Base-by-base conservation (phyloP, 768 basidiomycete genomes). In the Termitomyces sp. region DNA sequence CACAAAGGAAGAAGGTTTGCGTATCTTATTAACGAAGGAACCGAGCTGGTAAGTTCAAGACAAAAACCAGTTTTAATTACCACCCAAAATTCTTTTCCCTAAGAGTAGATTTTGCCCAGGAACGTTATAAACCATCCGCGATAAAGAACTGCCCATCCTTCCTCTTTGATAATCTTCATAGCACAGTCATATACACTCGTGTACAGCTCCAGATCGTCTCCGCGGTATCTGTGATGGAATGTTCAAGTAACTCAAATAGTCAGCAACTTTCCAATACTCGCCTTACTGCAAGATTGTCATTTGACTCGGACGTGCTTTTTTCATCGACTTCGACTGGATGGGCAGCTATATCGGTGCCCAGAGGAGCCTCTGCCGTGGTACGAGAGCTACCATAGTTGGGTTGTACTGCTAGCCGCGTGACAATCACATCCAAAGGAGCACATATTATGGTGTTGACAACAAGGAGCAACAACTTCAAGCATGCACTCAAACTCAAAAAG, bases 41-140 rank as follows among this genome's bases (percentile, higher is more conserved):
- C 33, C 15, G 9, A n/a, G 30, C 20, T 27, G 12, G 12, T 2
- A 16, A 22, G 33, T 50, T 15, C n/a, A 20, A 15, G 20, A 20
- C 20, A 22, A 6, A 45, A 1, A n/a, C n/a, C n/a, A n/a, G n/a
- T n/a, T 30, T 27, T 47, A 16, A 27, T 16, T 3, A 18, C 18
- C 13, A 7, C 6, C 20, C 4, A 12, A 50, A 22, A 20, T 7
- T 33, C 3, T 20, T 31, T 31, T 31, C 27, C n/a, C 31, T 24
- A 55, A n/a, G 54, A 33, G 54, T 30, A 55, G 2, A 58, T 50
- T 7, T 39, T 58, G 36, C 65, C 65, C 18, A 66, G 33, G n/a
- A 65, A 63, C 13, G 70, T 75, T 5, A 72, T 18, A 57, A 72
- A 72, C 72, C 70, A 75, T 39, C 70, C 72, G 15, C 75, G 69